These are phyloP conservation scores for Mycosarcoma mackinlayi DNA, from an alignment of 1,284 basidiomycete genomes.

Conservation along the genomic window DNA sequence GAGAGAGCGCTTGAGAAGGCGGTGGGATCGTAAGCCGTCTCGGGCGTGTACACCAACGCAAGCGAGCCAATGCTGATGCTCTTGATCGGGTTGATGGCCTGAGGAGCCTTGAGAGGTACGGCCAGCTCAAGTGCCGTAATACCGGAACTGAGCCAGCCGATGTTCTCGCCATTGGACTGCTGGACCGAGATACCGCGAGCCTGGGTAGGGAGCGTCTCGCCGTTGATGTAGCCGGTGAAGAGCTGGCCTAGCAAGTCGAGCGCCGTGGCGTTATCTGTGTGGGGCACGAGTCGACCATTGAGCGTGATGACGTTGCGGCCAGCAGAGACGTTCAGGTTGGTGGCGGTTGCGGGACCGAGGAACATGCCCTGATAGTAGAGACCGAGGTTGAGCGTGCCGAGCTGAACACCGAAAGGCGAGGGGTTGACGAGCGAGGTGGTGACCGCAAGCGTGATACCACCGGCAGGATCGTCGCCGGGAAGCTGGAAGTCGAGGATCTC, in stretches of 20 bases:
- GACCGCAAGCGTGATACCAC: constrained; percentile 77
- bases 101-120: constrained; percentile 74
- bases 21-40: constrained; percentile 75
- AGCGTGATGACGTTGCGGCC: constrained; percentile 77
- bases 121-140: constrained; percentile 75
- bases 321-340: constrained; percentile 58
- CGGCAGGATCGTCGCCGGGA: constrained; percentile 77
- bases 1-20: constrained; percentile 75
- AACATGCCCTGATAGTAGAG: constrained; percentile 75
- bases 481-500: constrained; percentile 76
- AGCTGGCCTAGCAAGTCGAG: constrained; percentile 75
- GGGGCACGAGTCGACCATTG: constrained; percentile 74
- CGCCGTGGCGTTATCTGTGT: constrained; percentile 71
- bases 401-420: constrained; percentile 78
- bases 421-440: constrained; percentile 75
- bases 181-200: constrained; percentile 74
- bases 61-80: constrained; percentile 77
- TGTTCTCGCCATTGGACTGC: constrained; percentile 73
- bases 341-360: constrained; percentile 74
- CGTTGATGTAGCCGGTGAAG: constrained; percentile 81
- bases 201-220: constrained; percentile 74
- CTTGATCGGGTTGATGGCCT: constrained; percentile 77
- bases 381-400: constrained; percentile 78
- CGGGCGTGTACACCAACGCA: constrained; percentile 74
- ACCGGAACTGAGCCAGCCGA: constrained; percentile 78